phyloP scores from a whole-genome alignment of 139 green algal genomes.

The Zygnema cylindricum region DNA sequence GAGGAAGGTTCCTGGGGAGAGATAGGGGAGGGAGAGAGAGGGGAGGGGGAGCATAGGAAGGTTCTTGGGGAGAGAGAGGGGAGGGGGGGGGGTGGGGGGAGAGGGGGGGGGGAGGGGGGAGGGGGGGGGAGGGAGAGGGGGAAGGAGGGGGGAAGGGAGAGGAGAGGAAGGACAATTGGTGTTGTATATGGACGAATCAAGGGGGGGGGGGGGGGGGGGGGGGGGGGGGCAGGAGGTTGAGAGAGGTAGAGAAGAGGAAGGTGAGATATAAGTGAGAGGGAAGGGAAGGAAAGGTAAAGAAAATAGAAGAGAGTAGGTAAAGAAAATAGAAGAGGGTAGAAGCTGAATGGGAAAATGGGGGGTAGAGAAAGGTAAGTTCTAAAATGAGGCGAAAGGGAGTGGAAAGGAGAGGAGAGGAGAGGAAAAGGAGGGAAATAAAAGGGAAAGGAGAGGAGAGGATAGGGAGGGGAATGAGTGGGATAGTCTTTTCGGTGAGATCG shows the following conservation, averaged over 20 bases:
- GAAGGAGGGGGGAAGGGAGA: neutral
- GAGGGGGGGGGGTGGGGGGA: neutral
- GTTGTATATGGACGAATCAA: neutral
- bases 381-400: neutral
- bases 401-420: neutral
- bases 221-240: neutral
- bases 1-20: neutral
- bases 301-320: neutral
- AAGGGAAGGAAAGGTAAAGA: neutral
- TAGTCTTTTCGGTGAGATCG: slow-evolving; percentile 2
- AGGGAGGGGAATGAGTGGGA: neutral
- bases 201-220: neutral
- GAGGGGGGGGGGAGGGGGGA: neutral
- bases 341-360: neutral
- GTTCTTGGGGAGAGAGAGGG: neutral
- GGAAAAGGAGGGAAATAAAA: neutral
- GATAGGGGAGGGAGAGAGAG: neutral
- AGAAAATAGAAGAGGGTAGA: neutral
- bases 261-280: neutral
- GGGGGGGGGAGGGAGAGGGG: neutral
- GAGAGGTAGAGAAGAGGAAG: neutral
- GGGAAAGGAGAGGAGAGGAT: neutral
- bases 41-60: neutral
- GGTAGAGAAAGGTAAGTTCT: neutral
- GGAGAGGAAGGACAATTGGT: neutral